Evolutionary conservation across 805 yeast genomes (phyloP).

Genomic region (Candida vaughaniae): DNA sequence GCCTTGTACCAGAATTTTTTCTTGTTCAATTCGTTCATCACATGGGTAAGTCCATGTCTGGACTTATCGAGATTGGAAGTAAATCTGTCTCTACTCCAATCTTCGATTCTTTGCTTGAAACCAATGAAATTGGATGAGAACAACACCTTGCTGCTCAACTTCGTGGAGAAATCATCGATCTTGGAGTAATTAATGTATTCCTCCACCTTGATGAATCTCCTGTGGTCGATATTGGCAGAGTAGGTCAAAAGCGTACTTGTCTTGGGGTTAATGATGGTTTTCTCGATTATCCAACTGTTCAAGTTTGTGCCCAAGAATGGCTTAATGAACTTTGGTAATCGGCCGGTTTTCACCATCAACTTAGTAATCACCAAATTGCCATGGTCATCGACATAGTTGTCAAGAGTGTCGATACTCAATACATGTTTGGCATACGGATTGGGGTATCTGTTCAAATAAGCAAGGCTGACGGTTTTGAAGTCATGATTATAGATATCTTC

Average conservation of each 20-base stretch:
- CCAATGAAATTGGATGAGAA: conserved; percentile 71
- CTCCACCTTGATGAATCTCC: conserved; percentile 71
- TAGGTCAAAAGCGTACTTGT: conserved; percentile 58
- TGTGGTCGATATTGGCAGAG: conserved; percentile 82
- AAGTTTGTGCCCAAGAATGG: conserved; percentile 71
- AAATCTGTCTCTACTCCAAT: conserved; percentile 74
- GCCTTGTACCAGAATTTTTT: no score
- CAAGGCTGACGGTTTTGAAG: conserved; percentile 71
- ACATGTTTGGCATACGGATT: conserved; percentile 88
- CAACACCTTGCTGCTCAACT: conserved; percentile 59
- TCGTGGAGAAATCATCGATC: conserved; percentile 34
- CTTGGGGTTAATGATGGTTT: conserved; percentile 67
- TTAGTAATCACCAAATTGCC: conserved; percentile 74
- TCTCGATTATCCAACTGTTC: conserved; percentile 80
- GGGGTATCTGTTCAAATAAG: conserved; percentile 61
- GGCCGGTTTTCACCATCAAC: conserved; percentile 73
- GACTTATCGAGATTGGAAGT: conserved; percentile 64
- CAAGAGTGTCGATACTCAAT: conserved; percentile 74
- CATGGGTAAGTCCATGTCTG: conserved; percentile 71
- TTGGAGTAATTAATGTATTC: conserved; percentile 63
- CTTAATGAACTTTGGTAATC: conserved; percentile 74
- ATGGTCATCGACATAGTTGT: conserved; percentile 52
- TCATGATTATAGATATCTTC: conserved; percentile 40
- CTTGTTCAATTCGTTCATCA: conserved; percentile 61
- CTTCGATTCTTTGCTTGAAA: conserved; percentile 72